Evolutionary conservation across 2,329 filamentous ascomycete genomes (phyloP), one percentile per base, ranked within the genome.

Genomic region (Akanthomyces dipterigenus): DNA sequence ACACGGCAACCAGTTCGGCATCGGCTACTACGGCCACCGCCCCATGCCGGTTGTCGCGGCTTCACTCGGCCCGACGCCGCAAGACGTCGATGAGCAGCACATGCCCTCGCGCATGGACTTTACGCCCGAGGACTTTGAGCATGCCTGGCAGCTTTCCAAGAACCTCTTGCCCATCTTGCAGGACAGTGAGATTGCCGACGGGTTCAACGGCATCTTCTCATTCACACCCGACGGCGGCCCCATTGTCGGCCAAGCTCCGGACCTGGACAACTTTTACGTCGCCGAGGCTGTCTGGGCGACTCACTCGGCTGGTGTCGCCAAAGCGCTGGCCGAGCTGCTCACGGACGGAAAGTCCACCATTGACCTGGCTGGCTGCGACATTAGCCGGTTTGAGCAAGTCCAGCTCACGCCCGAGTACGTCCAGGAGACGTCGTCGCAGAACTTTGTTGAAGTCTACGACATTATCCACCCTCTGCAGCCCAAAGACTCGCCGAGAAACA

Each of bases 231-330:
- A 88, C 57, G 84, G 85, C 1, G 83, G 82, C 0, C 81, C 85
- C 0, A 75, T 88, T 0, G 75, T 88, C 2, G 85, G 85, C 3
- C 78, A 82, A 65, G 76, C 82, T 0, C 83, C 85, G 7, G 78
- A 77, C 16, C 70, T 88, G 0, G 81, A 86, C 50, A 82, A 82
- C 14, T 87, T 88, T 71, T 87, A 78, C 65, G 82, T 88, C 1
- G 85, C 85, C 0, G 85, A 88, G 66, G 85, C 85, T 5, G 83
- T 88, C 0, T 88, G 85, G 85, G 85, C 87, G 1, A 88, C 85
- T 20, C 85, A 88, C 64, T 87, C 84, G 0, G 84, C 83, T 0
- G 85, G 85, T 26, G 81, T 87, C 1, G 85, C 85, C 9, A 79
- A 82, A 28, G 83, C 85, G 0, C 68, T 88, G 1, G 85, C 85